phyloP scores from a whole-genome alignment of 805 yeast species.

The Pichia occidentalis region DNA sequence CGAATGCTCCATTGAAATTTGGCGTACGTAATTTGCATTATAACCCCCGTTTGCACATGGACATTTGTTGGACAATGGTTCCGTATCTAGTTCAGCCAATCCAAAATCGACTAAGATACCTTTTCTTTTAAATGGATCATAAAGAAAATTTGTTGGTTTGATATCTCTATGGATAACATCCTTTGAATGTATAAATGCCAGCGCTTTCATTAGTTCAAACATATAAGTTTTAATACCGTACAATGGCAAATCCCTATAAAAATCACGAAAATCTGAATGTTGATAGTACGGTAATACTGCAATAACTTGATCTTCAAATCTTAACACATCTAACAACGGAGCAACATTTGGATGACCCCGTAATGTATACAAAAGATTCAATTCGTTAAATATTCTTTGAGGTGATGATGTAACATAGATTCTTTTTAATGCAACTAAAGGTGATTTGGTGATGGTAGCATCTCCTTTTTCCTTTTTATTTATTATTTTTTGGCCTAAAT shows the following conservation, averaged over 20 bases:
- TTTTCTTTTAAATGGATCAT: constrained; percentile 54
- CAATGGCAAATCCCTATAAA: constrained; percentile 72
- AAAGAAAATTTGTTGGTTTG: constrained; percentile 68
- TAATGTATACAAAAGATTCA: constrained; percentile 64
- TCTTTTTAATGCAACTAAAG: constrained; percentile 82
- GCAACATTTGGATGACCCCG: constrained; percentile 72
- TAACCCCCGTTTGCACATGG: constrained; percentile 47
- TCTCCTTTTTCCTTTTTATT: constrained; percentile 26
- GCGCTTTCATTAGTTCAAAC: constrained; percentile 69
- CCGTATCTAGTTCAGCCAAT: constrained; percentile 57
- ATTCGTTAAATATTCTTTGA: constrained; percentile 80
- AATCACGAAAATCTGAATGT: constrained; percentile 85
- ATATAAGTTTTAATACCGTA: constrained; percentile 77
- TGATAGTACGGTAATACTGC: constrained; percentile 89
- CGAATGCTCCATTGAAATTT: constrained; percentile 20
- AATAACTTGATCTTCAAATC: constrained; percentile 86
- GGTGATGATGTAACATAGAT: constrained; percentile 96
- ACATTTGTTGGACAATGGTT: constrained; percentile 35
- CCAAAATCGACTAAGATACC: constrained; percentile 94
- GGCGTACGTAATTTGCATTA: constrained; percentile 8
- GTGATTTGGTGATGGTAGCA: constrained; percentile 29
- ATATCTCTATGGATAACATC: constrained; percentile 90
- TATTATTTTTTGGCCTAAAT: constrained; percentile 20
- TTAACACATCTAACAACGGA: constrained; percentile 79
- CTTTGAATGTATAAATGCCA: constrained; percentile 67